phyloP scores from a whole-genome alignment of 257 asterid species.

The Ophiorrhiza pumila region DNA sequence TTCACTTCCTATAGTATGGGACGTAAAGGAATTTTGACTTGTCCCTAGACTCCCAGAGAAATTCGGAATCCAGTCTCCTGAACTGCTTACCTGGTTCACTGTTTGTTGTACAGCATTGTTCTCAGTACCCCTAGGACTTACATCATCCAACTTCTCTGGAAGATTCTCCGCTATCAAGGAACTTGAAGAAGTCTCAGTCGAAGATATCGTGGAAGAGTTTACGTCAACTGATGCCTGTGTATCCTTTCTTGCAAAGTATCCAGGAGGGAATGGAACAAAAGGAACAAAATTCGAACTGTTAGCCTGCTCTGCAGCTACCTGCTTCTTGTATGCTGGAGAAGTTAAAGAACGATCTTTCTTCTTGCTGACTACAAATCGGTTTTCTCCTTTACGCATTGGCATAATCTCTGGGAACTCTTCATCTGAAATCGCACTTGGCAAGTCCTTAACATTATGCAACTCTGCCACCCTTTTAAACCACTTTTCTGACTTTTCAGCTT shows the following conservation, averaged over 20 bases:
- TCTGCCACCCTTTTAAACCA: conserved; percentile 75
- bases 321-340: conserved; percentile 72
- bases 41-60: conserved; percentile 13
- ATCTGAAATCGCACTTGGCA: conserved; percentile 56
- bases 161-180: conserved; percentile 8
- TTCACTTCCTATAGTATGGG: conserved; percentile 13
- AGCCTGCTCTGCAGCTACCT: conserved; percentile 63
- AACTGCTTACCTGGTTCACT: conserved; percentile 12
- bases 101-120: conserved; percentile 11
- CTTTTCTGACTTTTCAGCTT: conserved; percentile 50
- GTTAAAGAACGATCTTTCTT: conserved; percentile 71
- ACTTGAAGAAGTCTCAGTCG: conserved; percentile 25
- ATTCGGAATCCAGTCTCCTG: conserved; percentile 25
- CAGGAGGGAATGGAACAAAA: conserved; percentile 97
- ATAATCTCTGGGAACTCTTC: conserved; percentile 78
- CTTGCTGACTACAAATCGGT: conserved; percentile 64
- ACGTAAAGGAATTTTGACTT: conserved; percentile 19
- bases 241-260: conserved; percentile 63
- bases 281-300: conserved; percentile 61
- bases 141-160: conserved; percentile 21
- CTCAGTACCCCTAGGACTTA: conserved; percentile 13
- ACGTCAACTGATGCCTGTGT: conserved; percentile 29
- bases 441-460: conserved; percentile 65
- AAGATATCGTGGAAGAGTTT: conserved; percentile 26
- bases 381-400: conserved; percentile 88